phyloP scores from a whole-genome alignment of 2,329 filamentous ascomycete species.

The Fusarium avenaceum region DNA sequence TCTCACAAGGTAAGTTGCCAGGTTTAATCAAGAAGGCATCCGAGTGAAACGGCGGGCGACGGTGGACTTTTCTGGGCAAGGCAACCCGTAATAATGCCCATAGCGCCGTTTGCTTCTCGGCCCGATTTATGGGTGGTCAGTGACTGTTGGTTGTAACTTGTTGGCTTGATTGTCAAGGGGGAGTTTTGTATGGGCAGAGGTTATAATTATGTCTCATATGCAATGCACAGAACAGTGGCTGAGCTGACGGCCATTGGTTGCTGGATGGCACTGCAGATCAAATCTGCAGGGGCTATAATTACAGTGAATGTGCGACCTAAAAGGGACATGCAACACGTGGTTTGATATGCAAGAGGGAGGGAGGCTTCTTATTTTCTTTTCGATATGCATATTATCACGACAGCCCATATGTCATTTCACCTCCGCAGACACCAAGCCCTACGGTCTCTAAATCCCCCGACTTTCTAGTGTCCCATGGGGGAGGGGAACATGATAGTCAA shows the following conservation, averaged over 20 bases:
- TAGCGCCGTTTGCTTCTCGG: slow-evolving; percentile 2
- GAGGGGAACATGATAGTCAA: slow-evolving; percentile 9
- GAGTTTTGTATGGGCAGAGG: no score
- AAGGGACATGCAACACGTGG: neutral
- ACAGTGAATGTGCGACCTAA: neutral
- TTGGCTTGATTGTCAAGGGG: no score
- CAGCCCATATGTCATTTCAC: neutral
- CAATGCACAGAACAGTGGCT: neutral
- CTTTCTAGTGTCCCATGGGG: slow-evolving; percentile 17
- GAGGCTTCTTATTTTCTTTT: neutral
- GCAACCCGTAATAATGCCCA: slow-evolving; percentile 3
- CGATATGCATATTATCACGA: neutral
- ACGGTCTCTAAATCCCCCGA: slow-evolving; percentile 3
- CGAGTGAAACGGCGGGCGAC: slow-evolving; percentile 14
- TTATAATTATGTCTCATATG: neutral
- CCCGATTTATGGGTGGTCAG: slow-evolving; percentile 4
- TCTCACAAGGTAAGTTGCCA: neutral
- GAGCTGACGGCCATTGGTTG: neutral
- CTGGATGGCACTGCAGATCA: neutral
- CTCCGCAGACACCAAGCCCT: slow-evolving; percentile 18
- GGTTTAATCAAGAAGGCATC: neutral
- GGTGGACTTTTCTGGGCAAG: neutral
- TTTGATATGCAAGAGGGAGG: neutral
- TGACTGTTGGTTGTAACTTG: neutral
- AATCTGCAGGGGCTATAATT: neutral